Percentiles rank a stretch among this genome's conserved stretches.
phyloP scores from a whole-genome alignment of 495 filamentous ascomycete species.

The Terfezia claveryi region DNA sequence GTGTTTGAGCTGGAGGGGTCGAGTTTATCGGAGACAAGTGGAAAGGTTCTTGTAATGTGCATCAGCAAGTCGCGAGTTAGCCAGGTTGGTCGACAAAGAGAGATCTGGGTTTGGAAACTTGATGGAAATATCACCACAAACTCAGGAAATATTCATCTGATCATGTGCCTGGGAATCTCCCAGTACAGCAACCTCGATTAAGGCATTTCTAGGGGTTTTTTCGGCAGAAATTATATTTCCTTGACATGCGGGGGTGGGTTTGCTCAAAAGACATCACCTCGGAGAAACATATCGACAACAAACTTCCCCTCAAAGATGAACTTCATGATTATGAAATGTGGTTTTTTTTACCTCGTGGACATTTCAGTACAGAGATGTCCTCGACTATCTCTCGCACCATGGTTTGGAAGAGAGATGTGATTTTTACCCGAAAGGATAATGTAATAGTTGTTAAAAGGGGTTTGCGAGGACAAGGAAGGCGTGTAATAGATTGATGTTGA shows the following conservation, averaged over 20 bases:
- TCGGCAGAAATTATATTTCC: neutral
- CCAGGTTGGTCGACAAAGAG: neutral
- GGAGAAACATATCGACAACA: neutral
- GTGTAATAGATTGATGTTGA: too few relatives aligned
- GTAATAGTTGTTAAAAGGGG: neutral
- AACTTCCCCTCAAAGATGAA: neutral
- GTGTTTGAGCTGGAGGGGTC: neutral
- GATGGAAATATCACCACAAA: neutral
- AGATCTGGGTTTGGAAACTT: neutral
- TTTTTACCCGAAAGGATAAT: neutral
- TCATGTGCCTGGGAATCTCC: neutral
- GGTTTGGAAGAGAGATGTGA: neutral
- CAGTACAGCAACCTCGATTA: neutral
- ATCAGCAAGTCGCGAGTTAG: neutral
- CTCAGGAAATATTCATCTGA: too few relatives aligned
- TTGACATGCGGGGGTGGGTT: neutral
- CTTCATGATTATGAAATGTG: neutral
- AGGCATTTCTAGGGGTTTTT: neutral
- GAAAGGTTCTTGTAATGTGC: neutral
- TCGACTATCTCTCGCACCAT: neutral
- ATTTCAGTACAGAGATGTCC: neutral
- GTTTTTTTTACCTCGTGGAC: neutral
- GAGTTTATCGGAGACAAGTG: neutral
- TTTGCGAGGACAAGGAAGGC: neutral
- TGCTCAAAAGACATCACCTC: neutral